A percentile compares a stretch with the other conserved stretches of the same genome.
phyloP scores from a whole-genome alignment of 169 alveolate genomes.

The Toxoplasma gondii region DNA sequence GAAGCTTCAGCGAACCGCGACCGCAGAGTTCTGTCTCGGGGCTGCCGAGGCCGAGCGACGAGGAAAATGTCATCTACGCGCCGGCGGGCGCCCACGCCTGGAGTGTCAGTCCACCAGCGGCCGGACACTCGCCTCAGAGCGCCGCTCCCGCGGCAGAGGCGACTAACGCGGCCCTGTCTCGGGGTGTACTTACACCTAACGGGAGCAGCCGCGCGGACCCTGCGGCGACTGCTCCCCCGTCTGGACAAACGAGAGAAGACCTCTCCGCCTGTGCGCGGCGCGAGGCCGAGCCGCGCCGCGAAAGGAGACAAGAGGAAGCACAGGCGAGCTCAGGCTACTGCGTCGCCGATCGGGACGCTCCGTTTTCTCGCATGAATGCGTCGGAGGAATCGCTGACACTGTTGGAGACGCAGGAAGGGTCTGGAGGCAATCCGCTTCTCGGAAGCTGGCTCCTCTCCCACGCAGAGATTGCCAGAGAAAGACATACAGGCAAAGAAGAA shows the following conservation, averaged over 20 bases:
- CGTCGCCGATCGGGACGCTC: background rate
- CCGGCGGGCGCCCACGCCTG: too few relatives aligned
- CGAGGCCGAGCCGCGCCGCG: too few relatives aligned
- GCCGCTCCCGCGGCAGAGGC: too few relatives aligned
- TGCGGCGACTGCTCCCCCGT: background rate
- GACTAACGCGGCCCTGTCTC: background rate
- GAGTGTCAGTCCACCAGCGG: too few relatives aligned
- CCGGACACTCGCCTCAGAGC: too few relatives aligned
- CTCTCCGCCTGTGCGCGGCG: too few relatives aligned
- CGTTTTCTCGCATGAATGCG: background rate
- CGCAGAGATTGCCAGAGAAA: background rate
- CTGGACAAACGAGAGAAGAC: background rate
- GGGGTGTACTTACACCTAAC: background rate
- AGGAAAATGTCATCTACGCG: too few relatives aligned
- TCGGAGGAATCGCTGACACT: background rate
- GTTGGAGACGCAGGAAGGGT: background rate
- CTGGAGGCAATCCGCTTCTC: slow-evolving; percentile 11
- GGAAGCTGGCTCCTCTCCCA: slow-evolving; percentile 23
- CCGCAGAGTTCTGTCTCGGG: too few relatives aligned
- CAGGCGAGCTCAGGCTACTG: too few relatives aligned
- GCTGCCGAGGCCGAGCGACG: too few relatives aligned
- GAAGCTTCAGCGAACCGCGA: background rate
- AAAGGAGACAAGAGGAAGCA: too few relatives aligned
- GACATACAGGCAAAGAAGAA: background rate
- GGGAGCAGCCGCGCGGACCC: background rate